Conservation (phyloP, 768 basidiomycete species). For the Nevesoporus exiguus region DNA sequence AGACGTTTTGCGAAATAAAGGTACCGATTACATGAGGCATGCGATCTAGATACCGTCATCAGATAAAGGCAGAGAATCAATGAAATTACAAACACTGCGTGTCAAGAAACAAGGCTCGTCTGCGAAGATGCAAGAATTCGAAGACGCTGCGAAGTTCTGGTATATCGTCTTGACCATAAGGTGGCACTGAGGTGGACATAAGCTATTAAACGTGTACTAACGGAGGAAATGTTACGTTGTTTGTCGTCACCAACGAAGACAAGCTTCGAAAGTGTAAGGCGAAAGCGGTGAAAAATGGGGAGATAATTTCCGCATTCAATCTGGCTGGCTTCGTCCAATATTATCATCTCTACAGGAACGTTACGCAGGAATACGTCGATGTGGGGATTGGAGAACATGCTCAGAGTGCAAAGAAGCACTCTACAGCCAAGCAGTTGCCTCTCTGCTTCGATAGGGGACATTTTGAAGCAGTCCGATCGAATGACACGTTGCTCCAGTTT, state of each 20-base stretch:
- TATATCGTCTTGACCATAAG: conserved; percentile 70
- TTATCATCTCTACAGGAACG: conserved; percentile 36
- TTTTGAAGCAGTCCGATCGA: conserved; percentile 32
- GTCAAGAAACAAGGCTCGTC: conserved; percentile 51
- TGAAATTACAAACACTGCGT: conserved; percentile 59
- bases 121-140: conserved; percentile 59
- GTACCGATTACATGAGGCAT: conserved; percentile 75
- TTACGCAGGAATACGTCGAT: conserved; percentile 18
- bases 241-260: conserved; percentile 41
- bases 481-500: conserved; percentile 35
- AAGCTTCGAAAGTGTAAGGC: conserved; percentile 28
- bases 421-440: conserved; percentile 28
- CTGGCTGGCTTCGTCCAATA: conserved; percentile 49
- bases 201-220: not conserved
- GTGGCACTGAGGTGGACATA: conserved; percentile 53
- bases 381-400: conserved; percentile 39
- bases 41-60: conserved; percentile 49
- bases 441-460: conserved; percentile 11
- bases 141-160: conserved; percentile 69
- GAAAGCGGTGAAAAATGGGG: conserved; percentile 31
- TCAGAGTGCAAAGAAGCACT: conserved; percentile 46
- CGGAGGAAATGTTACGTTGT: conserved; percentile 29
- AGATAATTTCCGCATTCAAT: conserved; percentile 43
- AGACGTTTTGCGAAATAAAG: conserved; percentile 66
- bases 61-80: not conserved